Evolutionary conservation across 2,329 filamentous ascomycete species (phyloP).

Genomic region (Neobulgaria alba): DNA sequence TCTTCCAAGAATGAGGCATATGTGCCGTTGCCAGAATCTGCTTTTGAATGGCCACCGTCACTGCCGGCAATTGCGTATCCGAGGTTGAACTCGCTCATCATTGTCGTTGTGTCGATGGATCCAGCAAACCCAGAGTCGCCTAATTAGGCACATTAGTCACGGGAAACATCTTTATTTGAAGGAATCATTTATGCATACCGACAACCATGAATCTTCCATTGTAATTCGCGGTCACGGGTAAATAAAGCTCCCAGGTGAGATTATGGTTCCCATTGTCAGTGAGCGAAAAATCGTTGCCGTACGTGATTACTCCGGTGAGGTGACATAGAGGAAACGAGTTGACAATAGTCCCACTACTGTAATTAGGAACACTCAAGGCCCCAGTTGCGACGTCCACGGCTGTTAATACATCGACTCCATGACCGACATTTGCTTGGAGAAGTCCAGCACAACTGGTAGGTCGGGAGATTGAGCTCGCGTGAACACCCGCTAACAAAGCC

Average conservation of each 20-base stretch:
- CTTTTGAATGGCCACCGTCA: constrained; percentile 1
- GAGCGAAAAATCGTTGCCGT: not conserved
- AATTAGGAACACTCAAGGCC: not conserved
- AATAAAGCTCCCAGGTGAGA: constrained; percentile 1
- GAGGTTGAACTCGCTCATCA: constrained; percentile 3
- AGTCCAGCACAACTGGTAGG: not conserved
- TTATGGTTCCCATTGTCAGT: not conserved
- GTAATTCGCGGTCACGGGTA: not conserved
- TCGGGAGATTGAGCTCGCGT: constrained; percentile 1
- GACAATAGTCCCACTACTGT: not conserved
- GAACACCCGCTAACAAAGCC: constrained; percentile 1
- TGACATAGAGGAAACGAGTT: constrained; percentile 1
- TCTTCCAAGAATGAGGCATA: constrained; percentile 7
- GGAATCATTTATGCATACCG: not conserved
- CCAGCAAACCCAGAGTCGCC: constrained; percentile 3
- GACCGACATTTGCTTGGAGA: not conserved
- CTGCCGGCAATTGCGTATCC: constrained; percentile 3
- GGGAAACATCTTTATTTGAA: not conserved
- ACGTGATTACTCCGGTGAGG: not conserved
- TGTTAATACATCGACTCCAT: not conserved
- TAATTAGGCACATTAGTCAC: not conserved
- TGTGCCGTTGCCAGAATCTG: constrained; percentile 2
- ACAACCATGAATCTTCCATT: constrained; percentile 2
- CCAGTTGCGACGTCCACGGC: not conserved
- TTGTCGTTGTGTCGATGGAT: constrained; percentile 3